Evolutionary conservation across 345 rosid species (phyloP).

Genomic region (Eutrema japonicum): DNA sequence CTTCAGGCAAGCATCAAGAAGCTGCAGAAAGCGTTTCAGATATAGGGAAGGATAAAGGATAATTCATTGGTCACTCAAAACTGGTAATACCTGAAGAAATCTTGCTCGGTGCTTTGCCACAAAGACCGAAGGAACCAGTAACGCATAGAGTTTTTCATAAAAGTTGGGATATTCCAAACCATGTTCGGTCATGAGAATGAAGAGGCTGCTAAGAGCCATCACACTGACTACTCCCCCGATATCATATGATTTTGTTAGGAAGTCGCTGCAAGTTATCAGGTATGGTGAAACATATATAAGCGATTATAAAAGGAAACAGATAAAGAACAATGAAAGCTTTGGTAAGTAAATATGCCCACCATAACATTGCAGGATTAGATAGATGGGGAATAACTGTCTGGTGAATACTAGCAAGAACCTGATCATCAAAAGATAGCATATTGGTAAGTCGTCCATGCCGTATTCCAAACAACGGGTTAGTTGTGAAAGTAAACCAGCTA

Average conservation of each 20-base stretch:
- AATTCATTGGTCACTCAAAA: neutral
- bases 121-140: slow-evolving; percentile 81
- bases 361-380: slow-evolving; percentile 77
- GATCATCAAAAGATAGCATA: slow-evolving; percentile 44
- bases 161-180: slow-evolving; percentile 92
- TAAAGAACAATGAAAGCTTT: neutral
- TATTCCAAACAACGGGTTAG: neutral
- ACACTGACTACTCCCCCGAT: slow-evolving; percentile 96
- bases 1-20: slow-evolving; percentile 90
- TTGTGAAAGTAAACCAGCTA: slow-evolving; percentile 26
- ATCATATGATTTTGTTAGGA: slow-evolving; percentile 87
- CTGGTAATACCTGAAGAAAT: slow-evolving; percentile 72
- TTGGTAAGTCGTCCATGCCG: slow-evolving; percentile 22
- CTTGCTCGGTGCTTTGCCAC: slow-evolving; percentile 88
- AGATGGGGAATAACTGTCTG: slow-evolving; percentile 76
- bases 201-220: slow-evolving; percentile 94
- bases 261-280: slow-evolving; percentile 66
- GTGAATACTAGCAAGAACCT: slow-evolving; percentile 85
- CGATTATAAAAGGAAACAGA: neutral
- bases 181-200: slow-evolving; percentile 86
- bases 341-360: slow-evolving; percentile 47
- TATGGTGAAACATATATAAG: slow-evolving; percentile 20
- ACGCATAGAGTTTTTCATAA: slow-evolving; percentile 78
- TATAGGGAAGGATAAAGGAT: neutral
- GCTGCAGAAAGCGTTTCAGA: slow-evolving; percentile 58